Evolutionary conservation across 2,329 filamentous ascomycete genomes (phyloP), one percentile per base, ranked within the genome.

Genomic region (Xylaria sp.): DNA sequence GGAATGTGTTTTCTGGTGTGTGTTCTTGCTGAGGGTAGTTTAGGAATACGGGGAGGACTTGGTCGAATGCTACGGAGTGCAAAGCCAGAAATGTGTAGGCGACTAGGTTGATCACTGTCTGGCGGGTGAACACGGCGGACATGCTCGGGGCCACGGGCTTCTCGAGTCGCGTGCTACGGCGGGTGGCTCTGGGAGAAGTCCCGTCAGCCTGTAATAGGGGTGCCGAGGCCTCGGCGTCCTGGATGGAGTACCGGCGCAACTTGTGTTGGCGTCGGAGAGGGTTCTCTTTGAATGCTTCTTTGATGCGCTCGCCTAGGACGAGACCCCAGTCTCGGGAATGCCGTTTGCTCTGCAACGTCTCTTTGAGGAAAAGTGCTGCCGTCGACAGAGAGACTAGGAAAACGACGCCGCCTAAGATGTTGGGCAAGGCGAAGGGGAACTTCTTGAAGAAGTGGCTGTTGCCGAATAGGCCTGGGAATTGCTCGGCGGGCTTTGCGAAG

Each of bases 41-140:
- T 75, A 97, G 86, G 78, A 97, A 97, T 0, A 97, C 93, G 3
- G 94, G 92, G 1, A 98, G 87, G 2, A 95, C 85, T 76, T 97
- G 94, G 79, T 98, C 95, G 76, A 90, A 97, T 0, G 93, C 90
- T 45, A 97, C 89, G 0, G 89, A 90, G 79, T 97, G 94, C 57
- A 97, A 85, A 0, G 93, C 92, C 20, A 98, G 84, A 58, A 96
- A 84, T 1, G 91, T 91, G 79, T 98, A 97, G 0, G 90, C 86
- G 1, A 93, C 70, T 1, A 98, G 84, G 71, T 94, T 92, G 63
- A 96, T 84, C 36, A 86, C 84, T 0, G 93, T 92, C 78, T 97
- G 93, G 0, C 83, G 84, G 0, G 89, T 91, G 73, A 97, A 90
- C 7, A 96, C 90, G 2, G 70, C 66, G 28, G 73, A 72, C 69